phyloP scores from a whole-genome alignment of 1,284 basidiomycete species.

The Ganoderma boninense region DNA sequence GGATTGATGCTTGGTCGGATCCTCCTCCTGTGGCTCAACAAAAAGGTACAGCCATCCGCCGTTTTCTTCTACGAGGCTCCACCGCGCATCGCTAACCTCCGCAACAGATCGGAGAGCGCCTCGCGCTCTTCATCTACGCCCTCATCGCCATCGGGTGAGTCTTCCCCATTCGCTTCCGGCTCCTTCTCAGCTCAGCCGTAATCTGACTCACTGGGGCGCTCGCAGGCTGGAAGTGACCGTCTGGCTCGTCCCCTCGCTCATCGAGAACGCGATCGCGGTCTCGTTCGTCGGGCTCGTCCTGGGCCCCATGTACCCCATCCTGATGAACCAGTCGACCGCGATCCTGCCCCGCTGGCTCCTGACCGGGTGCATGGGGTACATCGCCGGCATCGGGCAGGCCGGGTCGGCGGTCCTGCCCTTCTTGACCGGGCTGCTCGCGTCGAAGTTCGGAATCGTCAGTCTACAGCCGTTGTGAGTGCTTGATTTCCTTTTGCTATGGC shows the following conservation, averaged over 20 bases:
- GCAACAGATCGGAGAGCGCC: constrained; percentile 59
- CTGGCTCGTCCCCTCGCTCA: constrained; percentile 68
- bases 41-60: constrained; percentile 47
- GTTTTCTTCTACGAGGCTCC: constrained; percentile 38
- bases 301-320: constrained; percentile 71
- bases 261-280: constrained; percentile 67
- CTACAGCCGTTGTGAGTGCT: constrained; percentile 65
- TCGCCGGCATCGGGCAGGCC: constrained; percentile 69
- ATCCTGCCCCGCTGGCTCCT: constrained; percentile 70
- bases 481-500: constrained; percentile 47
- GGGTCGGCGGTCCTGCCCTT: constrained; percentile 76
- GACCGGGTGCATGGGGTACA: constrained; percentile 73
- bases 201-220: no score
- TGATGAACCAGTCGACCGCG: constrained; percentile 64
- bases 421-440: constrained; percentile 64
- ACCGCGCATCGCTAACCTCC: constrained; percentile 55
- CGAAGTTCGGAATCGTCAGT: constrained; percentile 61
- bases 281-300: constrained; percentile 56
- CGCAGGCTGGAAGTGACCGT: constrained; percentile 67
- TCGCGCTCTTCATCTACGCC: constrained; percentile 60
- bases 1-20: constrained; percentile 68
- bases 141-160: constrained; percentile 59
- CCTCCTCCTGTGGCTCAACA: constrained; percentile 64
- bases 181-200: background rate
- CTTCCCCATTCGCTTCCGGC: background rate